Percentiles rank a stretch among this genome's conserved stretches.
Evolutionary conservation across 2,329 filamentous ascomycete species (phyloP).

Genomic region (Albifimbria verrucaria): DNA sequence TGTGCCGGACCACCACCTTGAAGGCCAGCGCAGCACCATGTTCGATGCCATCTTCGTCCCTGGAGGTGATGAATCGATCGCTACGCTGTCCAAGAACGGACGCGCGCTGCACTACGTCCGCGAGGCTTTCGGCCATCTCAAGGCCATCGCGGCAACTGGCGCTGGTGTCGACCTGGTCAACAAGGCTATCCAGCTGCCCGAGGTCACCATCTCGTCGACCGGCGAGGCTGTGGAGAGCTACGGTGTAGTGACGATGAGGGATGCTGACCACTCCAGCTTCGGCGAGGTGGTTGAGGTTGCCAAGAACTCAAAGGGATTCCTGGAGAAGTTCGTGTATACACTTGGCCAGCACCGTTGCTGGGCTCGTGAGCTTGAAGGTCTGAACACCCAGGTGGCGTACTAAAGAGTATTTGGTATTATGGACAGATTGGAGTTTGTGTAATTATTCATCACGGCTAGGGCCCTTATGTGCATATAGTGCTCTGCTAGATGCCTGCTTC

Average conservation of each 20-base stretch:
- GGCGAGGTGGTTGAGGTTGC: slow-evolving; percentile 60
- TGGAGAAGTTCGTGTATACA: slow-evolving; percentile 66
- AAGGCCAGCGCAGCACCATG: slow-evolving; percentile 75
- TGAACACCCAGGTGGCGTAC: slow-evolving; percentile 66
- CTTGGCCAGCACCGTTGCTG: slow-evolving; percentile 73
- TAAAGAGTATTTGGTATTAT: too few relatives aligned
- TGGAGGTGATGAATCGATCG: slow-evolving; percentile 62
- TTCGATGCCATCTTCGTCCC: slow-evolving; percentile 79
- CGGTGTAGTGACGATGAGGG: slow-evolving; percentile 68
- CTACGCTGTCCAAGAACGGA: slow-evolving; percentile 64
- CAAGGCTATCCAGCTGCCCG: slow-evolving; percentile 40
- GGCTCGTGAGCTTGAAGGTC: slow-evolving; percentile 68
- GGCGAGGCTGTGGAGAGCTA: slow-evolving; percentile 60
- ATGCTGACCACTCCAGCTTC: slow-evolving; percentile 52
- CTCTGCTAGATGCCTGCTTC: too few relatives aligned
- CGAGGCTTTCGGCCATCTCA: slow-evolving; percentile 79
- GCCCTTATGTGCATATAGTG: too few relatives aligned
- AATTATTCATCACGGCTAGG: too few relatives aligned
- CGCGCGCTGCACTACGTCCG: slow-evolving; percentile 73
- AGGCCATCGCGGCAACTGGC: slow-evolving; percentile 72
- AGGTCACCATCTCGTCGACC: slow-evolving; percentile 39
- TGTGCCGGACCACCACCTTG: slow-evolving; percentile 72
- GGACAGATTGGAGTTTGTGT: too few relatives aligned
- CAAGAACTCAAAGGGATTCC: slow-evolving; percentile 65
- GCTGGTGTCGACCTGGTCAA: slow-evolving; percentile 65